These are phyloP conservation scores for Plectosphaerella sp. DNA, from an alignment of 2,329 filamentous ascomycete species.

Conservation along the genomic window DNA sequence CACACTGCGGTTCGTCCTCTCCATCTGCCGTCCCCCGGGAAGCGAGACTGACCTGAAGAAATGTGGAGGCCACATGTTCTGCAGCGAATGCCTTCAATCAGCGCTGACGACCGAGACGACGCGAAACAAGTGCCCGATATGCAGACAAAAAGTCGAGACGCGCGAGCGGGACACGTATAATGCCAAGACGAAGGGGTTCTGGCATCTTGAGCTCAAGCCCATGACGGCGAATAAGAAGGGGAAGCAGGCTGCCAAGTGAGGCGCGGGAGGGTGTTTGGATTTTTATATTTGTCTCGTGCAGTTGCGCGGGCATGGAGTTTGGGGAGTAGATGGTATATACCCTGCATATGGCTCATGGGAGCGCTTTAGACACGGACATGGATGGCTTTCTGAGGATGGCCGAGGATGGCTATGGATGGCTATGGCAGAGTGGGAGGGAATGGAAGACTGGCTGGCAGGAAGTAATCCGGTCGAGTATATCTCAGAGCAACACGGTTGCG, in stretches of 20 bases:
- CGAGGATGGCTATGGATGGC: no score
- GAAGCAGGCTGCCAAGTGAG: slow-evolving; percentile 25
- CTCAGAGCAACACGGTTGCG: no score
- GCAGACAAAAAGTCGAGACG: slow-evolving; percentile 53
- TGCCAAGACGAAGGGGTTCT: slow-evolving; percentile 47
- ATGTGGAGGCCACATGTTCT: slow-evolving; percentile 57
- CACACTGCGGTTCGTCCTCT: slow-evolving; percentile 58
- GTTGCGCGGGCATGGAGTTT: no score
- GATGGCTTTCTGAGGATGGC: no score
- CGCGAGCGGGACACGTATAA: slow-evolving; percentile 35
- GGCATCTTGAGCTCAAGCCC: slow-evolving; percentile 58
- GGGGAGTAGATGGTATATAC: background rate
- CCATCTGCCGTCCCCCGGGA: background rate
- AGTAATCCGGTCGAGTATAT: no score
- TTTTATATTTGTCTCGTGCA: background rate
- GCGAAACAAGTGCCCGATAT: slow-evolving; percentile 60
- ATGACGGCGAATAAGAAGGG: slow-evolving; percentile 53
- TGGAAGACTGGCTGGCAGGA: no score
- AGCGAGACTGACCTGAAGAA: background rate
- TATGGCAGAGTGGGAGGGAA: no score
- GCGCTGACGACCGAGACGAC: slow-evolving; percentile 52
- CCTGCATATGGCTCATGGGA: no score
- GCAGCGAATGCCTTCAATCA: slow-evolving; percentile 56
- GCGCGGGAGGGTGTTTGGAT: background rate
- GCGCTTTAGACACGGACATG: no score